Base-by-base conservation (phyloP, 2,329 filamentous ascomycete species). In the Penicillium sp. region DNA sequence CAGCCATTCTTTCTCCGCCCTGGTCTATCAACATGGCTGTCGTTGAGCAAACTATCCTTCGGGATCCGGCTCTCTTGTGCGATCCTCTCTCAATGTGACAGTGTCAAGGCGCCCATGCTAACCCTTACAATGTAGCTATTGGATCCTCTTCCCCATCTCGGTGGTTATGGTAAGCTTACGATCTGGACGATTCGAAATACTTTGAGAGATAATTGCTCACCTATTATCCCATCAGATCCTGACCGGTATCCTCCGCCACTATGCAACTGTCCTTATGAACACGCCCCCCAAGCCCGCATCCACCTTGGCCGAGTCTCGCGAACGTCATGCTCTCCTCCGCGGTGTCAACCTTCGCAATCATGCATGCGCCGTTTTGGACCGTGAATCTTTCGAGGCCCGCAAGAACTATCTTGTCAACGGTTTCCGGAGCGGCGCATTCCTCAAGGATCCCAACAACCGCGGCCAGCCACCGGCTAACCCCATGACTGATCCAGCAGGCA, bases 51-150 rank as follows among this genome's bases (percentile, higher is more conserved):
- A 95, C 93, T 83, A 97, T 99, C 86, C 91, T 96, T 82, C 82
- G 95, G 86, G 96, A 99, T 90, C 94, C 95, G 74, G 93, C 97
- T 80, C 84, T 99, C 68, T 97, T 99, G 95, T 98, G 83, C 75
- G 91, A 67, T 28, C 38, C 33, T 51, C 35, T 55, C 30, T 52
- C 19, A 8, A 58, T 30, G 45, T n/a, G 30, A 58, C 49, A 58
- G 38, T 37, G 52, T 52, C 48, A 60, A 58, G 43, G 25, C 28
- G 13, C 25, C 42, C 33, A 30, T 49, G 55, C 69, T 70, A 53
- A 69, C 58, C 19, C 57, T 35, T 42, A 28, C 52, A 46, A 19
- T 55, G 68, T 67, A 99, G 95, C 82, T 98, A 97, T 84, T 99
- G 95, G 95, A 99, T 99, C 79, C 85, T 99, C 62, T 89, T 97